Base-by-base conservation (phyloP, 208 protist genomes). In the Wallacemonas sp. region DNA sequence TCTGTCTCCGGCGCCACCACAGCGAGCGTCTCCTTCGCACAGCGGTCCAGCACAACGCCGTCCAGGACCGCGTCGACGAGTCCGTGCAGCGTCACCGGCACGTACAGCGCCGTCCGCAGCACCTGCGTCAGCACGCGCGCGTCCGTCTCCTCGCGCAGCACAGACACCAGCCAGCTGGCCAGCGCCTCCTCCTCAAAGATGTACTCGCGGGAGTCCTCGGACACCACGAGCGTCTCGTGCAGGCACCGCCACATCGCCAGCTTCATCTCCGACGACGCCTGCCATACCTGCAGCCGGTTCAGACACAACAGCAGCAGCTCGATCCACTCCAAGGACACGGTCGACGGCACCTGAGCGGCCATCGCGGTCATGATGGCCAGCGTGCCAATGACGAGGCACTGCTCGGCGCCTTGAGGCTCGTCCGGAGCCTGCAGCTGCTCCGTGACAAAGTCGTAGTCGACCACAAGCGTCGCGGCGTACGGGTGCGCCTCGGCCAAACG, bases 241-340 rank as follows among this genome's bases (percentile, higher is more conserved):
- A 88, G 61, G 50, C 80, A 77, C 10, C 61, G 67, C 78, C 81
- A 89, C 20, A 81, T 50, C 42, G 82, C 73, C 38, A 29, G 25
- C 16, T 55, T 54, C 33, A 70, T 75, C 1, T n/a, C 71, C 4
- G 75, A 57, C 22, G 32, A 61, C 14, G 63, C 55, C 23, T 66
- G 22, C 67, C 65, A 80, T 2, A 46, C 55, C 20, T 55, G 65
- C 20, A 59, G 29, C 4, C 52, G 26, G 31, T 59, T 59, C 0
- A 59, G 7, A 25, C 52, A 59, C 52, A 59, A 4, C 16, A 79
- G 44, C 2, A 93, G 42, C 33, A 69, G 71, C 72, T 94, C 89
- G 52, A 92, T 91, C 89, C 86, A 92, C 67, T 94, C 89, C 48
- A 94, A 83, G 23, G 78, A 89, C 45, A 94, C 77, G n/a, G 77